Percentiles rank a stretch among this genome's conserved stretches.
Evolutionary conservation across 441 rosid genomes (phyloP).

Genomic region (Mallotus japonicus): DNA sequence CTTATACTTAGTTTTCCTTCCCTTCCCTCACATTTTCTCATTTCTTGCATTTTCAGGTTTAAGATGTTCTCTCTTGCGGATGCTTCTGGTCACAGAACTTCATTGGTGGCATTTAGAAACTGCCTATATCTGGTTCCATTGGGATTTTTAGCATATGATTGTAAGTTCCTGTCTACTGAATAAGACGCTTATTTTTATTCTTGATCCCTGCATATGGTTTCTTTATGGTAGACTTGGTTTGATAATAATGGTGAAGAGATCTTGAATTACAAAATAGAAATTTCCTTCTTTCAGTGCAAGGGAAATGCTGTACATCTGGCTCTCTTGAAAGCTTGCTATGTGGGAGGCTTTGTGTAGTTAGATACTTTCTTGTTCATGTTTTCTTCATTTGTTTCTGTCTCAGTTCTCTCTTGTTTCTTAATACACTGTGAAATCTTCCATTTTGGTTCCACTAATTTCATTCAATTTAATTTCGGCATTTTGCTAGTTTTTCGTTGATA

Average conservation of each 20-base stretch:
- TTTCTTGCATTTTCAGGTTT: conserved; percentile 46
- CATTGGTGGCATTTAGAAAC: conserved; percentile 78
- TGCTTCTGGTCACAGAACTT: conserved; percentile 77
- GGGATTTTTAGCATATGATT: conserved; percentile 78
- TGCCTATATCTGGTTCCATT: conserved; percentile 86
- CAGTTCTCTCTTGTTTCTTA: background rate
- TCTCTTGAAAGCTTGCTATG: background rate
- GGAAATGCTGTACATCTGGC: background rate
- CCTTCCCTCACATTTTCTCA: background rate
- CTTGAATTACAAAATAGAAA: background rate
- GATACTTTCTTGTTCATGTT: background rate
- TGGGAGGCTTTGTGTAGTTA: background rate
- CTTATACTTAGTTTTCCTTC: background rate
- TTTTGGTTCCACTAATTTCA: background rate
- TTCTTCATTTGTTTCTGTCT: background rate
- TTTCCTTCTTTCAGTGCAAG: background rate
- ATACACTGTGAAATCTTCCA: background rate
- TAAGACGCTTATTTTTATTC: background rate
- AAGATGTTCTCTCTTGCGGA: conserved; percentile 90
- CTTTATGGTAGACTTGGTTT: background rate
- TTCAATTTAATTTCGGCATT: background rate
- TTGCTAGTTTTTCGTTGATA: background rate
- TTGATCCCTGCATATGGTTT: background rate
- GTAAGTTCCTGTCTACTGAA: conserved; percentile 46
- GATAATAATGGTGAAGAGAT: background rate